These are phyloP conservation scores for Allantophomopsis lycopodina DNA, from an alignment of 2,329 filamentous ascomycete species.

Conservation along the genomic window DNA sequence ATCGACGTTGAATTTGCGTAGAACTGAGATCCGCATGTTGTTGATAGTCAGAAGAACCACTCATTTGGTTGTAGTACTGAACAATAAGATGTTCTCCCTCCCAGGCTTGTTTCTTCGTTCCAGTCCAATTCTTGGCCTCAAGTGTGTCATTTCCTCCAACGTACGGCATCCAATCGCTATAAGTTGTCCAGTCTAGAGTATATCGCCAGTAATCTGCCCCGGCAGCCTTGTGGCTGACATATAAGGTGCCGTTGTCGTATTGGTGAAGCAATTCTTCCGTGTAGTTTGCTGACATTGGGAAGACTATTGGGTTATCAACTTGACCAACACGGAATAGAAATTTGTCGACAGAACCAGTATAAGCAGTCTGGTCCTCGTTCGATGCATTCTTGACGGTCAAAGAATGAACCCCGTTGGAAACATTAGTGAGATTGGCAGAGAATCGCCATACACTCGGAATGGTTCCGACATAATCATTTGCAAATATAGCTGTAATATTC, in stretches of 20 bases:
- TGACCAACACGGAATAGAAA: conserved; percentile 48
- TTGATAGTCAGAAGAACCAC: conserved; percentile 45
- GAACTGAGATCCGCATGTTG: conserved; percentile 42
- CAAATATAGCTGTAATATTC: conserved; percentile 12
- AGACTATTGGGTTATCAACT: conserved; percentile 42
- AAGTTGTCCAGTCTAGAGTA: conserved; percentile 22
- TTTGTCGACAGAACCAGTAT: conserved; percentile 29
- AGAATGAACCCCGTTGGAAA: conserved; percentile 45
- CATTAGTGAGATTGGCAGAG: conserved; percentile 33
- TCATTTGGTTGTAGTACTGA: conserved; percentile 45
- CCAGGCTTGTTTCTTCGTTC: conserved; percentile 43
- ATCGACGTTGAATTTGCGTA: conserved; percentile 37
- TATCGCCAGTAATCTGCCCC: conserved; percentile 40
- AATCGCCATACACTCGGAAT: conserved; percentile 39
- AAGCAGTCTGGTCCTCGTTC: conserved; percentile 23
- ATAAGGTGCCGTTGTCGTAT: conserved; percentile 21
- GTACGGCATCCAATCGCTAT: conserved; percentile 41
- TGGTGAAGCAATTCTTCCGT: conserved; percentile 33
- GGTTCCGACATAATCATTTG: conserved; percentile 30
- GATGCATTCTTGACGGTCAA: conserved; percentile 40
- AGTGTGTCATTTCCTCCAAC: conserved; percentile 32
- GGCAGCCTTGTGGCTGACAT: conserved; percentile 40
- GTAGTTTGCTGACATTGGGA: conserved; percentile 40
- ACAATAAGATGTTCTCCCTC: conserved; percentile 45
- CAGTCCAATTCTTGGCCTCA: conserved; percentile 35